Conservation (phyloP, 768 basidiomycete genomes). For the Lentinus tigrinus region DNA sequence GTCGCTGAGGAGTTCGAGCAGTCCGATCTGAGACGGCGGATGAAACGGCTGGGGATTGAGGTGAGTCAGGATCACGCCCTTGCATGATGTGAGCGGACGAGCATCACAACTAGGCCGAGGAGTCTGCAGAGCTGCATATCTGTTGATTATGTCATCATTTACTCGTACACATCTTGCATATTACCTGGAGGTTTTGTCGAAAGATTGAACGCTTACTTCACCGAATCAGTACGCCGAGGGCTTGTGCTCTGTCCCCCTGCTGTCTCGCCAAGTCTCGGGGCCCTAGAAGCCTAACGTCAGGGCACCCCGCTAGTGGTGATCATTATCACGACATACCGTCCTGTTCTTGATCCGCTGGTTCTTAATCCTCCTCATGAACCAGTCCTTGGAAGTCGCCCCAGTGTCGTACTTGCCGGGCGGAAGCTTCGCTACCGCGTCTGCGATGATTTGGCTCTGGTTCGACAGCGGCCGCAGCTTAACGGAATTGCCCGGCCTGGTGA, state of each 20-base stretch:
- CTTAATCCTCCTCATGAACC: conserved; percentile 41
- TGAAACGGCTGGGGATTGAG: background rate
- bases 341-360: conserved; percentile 43
- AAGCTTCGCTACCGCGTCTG: conserved; percentile 36
- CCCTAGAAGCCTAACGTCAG: conserved; percentile 7
- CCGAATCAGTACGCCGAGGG: conserved; percentile 1
- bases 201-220: no score
- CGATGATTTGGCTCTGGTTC: conserved; percentile 51
- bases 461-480: conserved; percentile 49
- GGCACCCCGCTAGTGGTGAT: background rate
- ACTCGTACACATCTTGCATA: no score
- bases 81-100: background rate
- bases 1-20: background rate
- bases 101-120: no score
- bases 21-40: background rate
- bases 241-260: conserved; percentile 24
- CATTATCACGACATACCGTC: conserved; percentile 30
- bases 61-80: background rate
- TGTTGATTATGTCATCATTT: no score
- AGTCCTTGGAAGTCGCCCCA: conserved; percentile 37
- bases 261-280: conserved; percentile 23
- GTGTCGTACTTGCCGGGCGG: conserved; percentile 36
- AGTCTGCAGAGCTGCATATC: no score
- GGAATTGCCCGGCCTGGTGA: conserved; percentile 59
- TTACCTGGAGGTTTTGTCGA: no score